Base-by-base conservation (phyloP, 2,329 filamentous ascomycete genomes). In the Elsinoe arachidis region DNA sequence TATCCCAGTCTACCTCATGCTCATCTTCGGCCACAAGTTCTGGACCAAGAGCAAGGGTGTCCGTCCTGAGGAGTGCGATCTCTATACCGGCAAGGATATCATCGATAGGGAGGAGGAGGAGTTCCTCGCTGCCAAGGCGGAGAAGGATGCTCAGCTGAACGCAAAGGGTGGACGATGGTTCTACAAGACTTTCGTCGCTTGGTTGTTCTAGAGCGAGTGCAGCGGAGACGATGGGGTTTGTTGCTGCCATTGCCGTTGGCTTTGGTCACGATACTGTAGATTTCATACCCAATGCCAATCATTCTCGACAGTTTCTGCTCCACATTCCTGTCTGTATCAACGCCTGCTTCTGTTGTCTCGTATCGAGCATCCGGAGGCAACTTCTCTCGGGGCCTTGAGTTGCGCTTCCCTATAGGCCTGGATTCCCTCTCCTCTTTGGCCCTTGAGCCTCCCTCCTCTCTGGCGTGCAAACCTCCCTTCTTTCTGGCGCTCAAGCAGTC, bases 81-180 rank as follows among this genome's bases (percentile, higher is more conserved):
- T 90, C 61, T 88, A 80, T 73, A 80, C 80, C 0, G 87, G 86
- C 65, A 90, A 89, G 75, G 85, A 85, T 55, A 77, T 80, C 59
- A 86, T 89, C 62, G 86, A 89, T 70, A 77, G 81, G 7, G 85
- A 90, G 66, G 87, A 90, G 73, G 79, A 81, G 59, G 83, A 82
- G 61, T 90, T 85, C 72, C 64, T 88, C 56, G 84, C 80, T 10
- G 66, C 67, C n/a, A 70, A 81, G 68, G 78, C 75, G 2, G 72
- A 72, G 37, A 69, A 67, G 61, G 65, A 67, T 19, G 69, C 65
- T n/a, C 49, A 46, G 14, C 55, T 52, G 6, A 51, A 51, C 33
- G 12, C 54, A n/a, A 59, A 63, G 1, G 73, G 73, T 1, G 66
- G 68, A 37, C 33, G 41, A n/a, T 77, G 75, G 75, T 84, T 85